A percentile compares a stretch with the other conserved stretches of the same genome.
phyloP scores from a whole-genome alignment of 75 land plant species.

The Cryptomeria japonica region DNA sequence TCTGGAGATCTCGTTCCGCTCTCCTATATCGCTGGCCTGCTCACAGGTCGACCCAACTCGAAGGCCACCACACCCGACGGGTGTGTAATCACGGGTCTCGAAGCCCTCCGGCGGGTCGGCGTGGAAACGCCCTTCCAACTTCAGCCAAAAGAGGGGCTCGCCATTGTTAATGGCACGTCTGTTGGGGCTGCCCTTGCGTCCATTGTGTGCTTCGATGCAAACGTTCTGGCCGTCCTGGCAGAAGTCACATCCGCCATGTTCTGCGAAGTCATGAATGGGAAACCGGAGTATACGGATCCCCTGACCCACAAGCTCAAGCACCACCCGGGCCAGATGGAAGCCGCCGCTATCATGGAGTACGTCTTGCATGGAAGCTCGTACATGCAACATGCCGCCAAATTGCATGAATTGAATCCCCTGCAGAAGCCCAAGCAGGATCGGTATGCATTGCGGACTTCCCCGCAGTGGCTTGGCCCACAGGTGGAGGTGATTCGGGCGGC shows the following conservation, averaged over 20 bases:
- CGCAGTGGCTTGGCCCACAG: slow-evolving; percentile 46
- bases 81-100: slow-evolving; percentile 25
- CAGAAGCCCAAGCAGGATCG: slow-evolving; percentile 76
- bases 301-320: slow-evolving; percentile 31
- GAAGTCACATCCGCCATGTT: slow-evolving; percentile 55
- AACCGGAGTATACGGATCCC: slow-evolving; percentile 22
- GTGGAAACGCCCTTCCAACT: slow-evolving; percentile 43
- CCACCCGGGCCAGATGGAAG: slow-evolving; percentile 54
- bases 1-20: slow-evolving; percentile 77
- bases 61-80: slow-evolving; percentile 35
- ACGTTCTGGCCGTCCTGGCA: slow-evolving; percentile 40
- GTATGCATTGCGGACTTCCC: slow-evolving; percentile 23
- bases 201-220: slow-evolving; percentile 68
- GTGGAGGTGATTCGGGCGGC: slow-evolving; percentile 59
- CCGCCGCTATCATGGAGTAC: slow-evolving; percentile 52
- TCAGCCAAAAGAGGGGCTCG: slow-evolving; percentile 77
- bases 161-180: slow-evolving; percentile 77
- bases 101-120: slow-evolving; percentile 46
- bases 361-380: slow-evolving; percentile 57
- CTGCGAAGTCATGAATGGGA: slow-evolving; percentile 65
- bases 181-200: slow-evolving; percentile 81
- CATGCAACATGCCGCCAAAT: slow-evolving; percentile 45
- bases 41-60: slow-evolving; percentile 68
- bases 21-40: slow-evolving; percentile 72
- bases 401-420: slow-evolving; percentile 52